These are phyloP conservation scores for Astraeus odoratus DNA, from an alignment of 768 basidiomycete genomes.

Conservation along the genomic window DNA sequence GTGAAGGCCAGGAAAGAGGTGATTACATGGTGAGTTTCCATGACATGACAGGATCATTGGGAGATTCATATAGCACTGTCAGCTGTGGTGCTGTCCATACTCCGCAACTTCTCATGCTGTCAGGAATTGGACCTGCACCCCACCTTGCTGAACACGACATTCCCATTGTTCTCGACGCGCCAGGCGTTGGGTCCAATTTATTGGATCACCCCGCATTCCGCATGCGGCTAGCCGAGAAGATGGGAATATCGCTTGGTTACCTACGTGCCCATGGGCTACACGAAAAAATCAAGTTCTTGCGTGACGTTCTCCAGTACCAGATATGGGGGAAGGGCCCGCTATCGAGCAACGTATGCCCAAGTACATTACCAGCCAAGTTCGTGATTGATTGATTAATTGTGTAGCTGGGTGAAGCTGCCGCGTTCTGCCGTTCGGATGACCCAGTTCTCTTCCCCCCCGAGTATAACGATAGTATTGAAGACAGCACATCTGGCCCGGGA, in stretches of 20 bases:
- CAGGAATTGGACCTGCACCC: slow-evolving; percentile 65
- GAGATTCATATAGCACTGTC: background rate
- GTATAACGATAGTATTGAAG: slow-evolving; percentile 22
- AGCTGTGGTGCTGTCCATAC: slow-evolving; percentile 61
- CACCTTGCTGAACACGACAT: slow-evolving; percentile 50
- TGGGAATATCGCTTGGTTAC: slow-evolving; percentile 35
- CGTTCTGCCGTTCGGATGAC: slow-evolving; percentile 29
- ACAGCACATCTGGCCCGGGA: slow-evolving; percentile 22
- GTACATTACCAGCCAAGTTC: background rate
- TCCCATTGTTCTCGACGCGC: slow-evolving; percentile 51
- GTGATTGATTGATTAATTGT: background rate
- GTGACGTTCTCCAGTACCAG: slow-evolving; percentile 36
- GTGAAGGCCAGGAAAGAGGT: slow-evolving; percentile 52
- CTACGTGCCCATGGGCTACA: slow-evolving; percentile 21
- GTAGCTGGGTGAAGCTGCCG: slow-evolving; percentile 22
- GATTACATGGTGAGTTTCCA: slow-evolving; percentile 45
- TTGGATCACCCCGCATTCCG: slow-evolving; percentile 60
- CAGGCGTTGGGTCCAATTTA: slow-evolving; percentile 69
- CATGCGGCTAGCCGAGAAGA: slow-evolving; percentile 46
- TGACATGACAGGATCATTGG: background rate
- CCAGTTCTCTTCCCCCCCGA: slow-evolving; percentile 24
- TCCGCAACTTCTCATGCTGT: slow-evolving; percentile 64
- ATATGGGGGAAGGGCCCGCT: slow-evolving; percentile 42
- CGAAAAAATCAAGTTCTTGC: slow-evolving; percentile 21
- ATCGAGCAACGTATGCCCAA: slow-evolving; percentile 41